These are phyloP conservation scores for Coelastrella sp. DNA, from an alignment of 139 green algal genomes.

Conservation along the genomic window DNA sequence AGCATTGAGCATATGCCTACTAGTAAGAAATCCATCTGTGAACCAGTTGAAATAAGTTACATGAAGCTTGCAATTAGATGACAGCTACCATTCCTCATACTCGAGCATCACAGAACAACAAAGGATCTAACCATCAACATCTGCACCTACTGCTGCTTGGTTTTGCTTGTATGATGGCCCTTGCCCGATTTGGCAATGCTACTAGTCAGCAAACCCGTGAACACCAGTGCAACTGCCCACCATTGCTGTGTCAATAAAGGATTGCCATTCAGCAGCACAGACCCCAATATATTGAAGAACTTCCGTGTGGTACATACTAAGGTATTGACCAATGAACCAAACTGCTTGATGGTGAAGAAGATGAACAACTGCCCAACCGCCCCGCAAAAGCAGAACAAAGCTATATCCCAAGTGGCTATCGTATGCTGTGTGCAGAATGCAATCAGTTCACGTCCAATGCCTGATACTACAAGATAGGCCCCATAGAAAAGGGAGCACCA, in stretches of 20 bases:
- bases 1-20: no score
- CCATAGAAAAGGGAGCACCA: slow-evolving; percentile 86
- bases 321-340: slow-evolving; percentile 92
- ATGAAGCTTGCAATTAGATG: no score
- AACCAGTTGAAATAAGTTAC: no score
- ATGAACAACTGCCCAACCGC: slow-evolving; percentile 98
- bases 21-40: no score
- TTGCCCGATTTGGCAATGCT: slow-evolving; percentile 74
- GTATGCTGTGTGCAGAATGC: slow-evolving; percentile 80
- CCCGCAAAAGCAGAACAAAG: slow-evolving; percentile 95
- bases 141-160: background rate
- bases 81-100: no score
- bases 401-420: slow-evolving; percentile 79
- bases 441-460: slow-evolving; percentile 65
- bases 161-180: background rate
- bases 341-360: slow-evolving; percentile 94
- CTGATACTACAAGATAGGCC: slow-evolving; percentile 65
- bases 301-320: slow-evolving; percentile 98
- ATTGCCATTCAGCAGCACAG: slow-evolving; percentile 71
- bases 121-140: no score
- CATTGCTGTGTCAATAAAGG: slow-evolving; percentile 89
- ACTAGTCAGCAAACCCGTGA: slow-evolving; percentile 84
- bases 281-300: slow-evolving; percentile 98
- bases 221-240: slow-evolving; percentile 92
- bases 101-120: no score